Evolutionary conservation across 2,329 filamentous ascomycete species (phyloP).

Genomic region (Didymella pinodella): DNA sequence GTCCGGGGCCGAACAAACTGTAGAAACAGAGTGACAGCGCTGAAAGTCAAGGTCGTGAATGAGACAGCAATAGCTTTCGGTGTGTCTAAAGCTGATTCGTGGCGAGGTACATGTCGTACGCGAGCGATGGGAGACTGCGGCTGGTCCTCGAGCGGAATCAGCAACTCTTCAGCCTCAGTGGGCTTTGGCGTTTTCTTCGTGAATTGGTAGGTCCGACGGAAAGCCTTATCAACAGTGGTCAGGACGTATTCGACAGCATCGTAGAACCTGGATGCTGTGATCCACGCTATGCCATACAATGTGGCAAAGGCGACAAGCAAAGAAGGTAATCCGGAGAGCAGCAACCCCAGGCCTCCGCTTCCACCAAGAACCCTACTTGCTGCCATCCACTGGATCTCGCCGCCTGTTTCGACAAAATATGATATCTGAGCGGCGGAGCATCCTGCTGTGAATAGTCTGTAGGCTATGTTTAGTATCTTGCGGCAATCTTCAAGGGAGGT

Average conservation of each 20-base stretch:
- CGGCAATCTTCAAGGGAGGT: too few species aligned
- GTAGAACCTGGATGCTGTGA: conserved; percentile 23
- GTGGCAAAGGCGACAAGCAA: conserved; percentile 18
- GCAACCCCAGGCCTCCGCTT: conserved; percentile 26
- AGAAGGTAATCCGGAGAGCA: conserved; percentile 25
- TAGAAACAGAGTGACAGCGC: conserved; percentile 16
- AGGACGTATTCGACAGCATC: conserved; percentile 21
- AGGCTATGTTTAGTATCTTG: not conserved
- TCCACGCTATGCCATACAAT: conserved; percentile 19
- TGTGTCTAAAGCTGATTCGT: conserved; percentile 3
- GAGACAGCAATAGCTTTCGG: conserved; percentile 19
- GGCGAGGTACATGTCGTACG: not conserved
- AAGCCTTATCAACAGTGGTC: conserved; percentile 14
- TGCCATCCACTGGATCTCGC: conserved; percentile 32
- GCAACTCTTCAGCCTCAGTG: conserved; percentile 16
- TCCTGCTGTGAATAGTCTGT: conserved; percentile 23
- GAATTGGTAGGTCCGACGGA: conserved; percentile 13
- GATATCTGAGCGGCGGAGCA: conserved; percentile 29
- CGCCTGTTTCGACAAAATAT: conserved; percentile 27
- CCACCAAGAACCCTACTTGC: conserved; percentile 26
- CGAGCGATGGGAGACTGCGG: not conserved
- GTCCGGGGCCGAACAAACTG: conserved; percentile 23
- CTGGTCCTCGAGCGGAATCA: conserved; percentile 22
- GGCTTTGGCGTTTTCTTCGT: conserved; percentile 11
- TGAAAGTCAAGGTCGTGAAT: conserved; percentile 19